A percentile compares a stretch with the other conserved stretches of the same genome.
Evolutionary conservation across 768 basidiomycete genomes (phyloP).

Genomic region (Boletus speciosus): DNA sequence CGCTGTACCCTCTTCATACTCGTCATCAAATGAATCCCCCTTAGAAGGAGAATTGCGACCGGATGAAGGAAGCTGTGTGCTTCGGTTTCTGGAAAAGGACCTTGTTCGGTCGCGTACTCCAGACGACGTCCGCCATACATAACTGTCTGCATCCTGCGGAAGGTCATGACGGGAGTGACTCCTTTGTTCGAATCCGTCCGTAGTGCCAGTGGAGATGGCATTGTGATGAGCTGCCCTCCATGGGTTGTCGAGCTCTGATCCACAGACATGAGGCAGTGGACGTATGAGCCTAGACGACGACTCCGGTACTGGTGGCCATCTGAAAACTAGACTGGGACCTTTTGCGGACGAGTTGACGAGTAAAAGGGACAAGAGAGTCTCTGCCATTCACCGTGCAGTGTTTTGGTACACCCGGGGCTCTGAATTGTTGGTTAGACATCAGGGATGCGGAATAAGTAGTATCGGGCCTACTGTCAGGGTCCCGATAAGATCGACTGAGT

Average conservation of each 20-base stretch:
- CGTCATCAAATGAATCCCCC: constrained; percentile 38
- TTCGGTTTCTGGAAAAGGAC: constrained; percentile 49
- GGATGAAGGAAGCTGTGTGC: constrained; percentile 42
- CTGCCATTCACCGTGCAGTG: constrained; percentile 36
- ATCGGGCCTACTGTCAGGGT: background rate
- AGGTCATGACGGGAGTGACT: background rate
- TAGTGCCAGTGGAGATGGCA: constrained; percentile 30
- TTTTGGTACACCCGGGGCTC: background rate
- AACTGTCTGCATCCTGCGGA: constrained; percentile 40
- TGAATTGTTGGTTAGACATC: background rate
- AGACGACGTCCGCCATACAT: constrained; percentile 61
- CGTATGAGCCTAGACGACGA: constrained; percentile 68
- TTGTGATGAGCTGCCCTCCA: constrained; percentile 64
- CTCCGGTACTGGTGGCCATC: constrained; percentile 77
- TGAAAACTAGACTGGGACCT: constrained; percentile 72
- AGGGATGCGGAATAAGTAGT: background rate
- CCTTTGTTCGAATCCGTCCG: constrained; percentile 9
- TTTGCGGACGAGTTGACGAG: constrained; percentile 84
- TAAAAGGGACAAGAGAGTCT: constrained; percentile 75
- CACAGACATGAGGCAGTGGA: constrained; percentile 52
- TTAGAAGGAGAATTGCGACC: constrained; percentile 51
- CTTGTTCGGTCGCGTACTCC: constrained; percentile 46
- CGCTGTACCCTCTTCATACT: constrained; percentile 30
- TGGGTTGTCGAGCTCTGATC: constrained; percentile 61
- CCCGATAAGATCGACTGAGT: background rate